Percentiles rank a stretch among this genome's conserved stretches.
Evolutionary conservation across 768 basidiomycete genomes (phyloP).

Genomic region (Lactarius sanguifluus): DNA sequence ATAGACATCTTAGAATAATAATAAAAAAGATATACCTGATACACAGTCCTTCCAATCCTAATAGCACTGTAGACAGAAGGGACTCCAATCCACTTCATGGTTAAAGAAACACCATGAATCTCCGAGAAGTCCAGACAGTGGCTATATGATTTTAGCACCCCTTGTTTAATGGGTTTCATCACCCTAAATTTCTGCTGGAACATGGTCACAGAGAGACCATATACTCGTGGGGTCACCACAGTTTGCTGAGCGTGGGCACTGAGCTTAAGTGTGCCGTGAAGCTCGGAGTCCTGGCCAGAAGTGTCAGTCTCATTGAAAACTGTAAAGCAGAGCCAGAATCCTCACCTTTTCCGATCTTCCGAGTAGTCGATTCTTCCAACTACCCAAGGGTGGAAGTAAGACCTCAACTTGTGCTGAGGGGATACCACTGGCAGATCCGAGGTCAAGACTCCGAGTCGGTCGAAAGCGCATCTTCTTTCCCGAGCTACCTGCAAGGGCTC

Average conservation of each 20-base stretch:
- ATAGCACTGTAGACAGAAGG: constrained; percentile 35
- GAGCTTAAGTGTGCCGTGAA: too few relatives aligned
- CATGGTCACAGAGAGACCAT: constrained; percentile 3
- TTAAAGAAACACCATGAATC: constrained; percentile 37
- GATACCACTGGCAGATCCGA: not conserved
- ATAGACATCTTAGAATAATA: not conserved
- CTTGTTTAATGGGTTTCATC: not conserved
- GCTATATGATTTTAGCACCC: not conserved
- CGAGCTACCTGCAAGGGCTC: constrained; percentile 31
- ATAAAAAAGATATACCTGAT: constrained; percentile 42
- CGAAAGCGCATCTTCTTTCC: constrained; percentile 31
- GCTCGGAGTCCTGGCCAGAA: constrained; percentile 19
- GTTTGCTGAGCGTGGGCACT: not conserved
- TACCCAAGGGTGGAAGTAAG: constrained; percentile 19
- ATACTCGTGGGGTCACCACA: constrained; percentile 20
- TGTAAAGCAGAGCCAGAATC: constrained; percentile 5
- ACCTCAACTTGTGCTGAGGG: constrained; percentile 17
- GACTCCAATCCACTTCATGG: constrained; percentile 20
- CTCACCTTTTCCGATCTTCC: not conserved
- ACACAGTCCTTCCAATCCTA: constrained; percentile 55
- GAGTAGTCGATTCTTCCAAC: constrained; percentile 19
- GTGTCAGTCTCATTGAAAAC: constrained; percentile 37
- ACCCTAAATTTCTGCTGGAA: constrained; percentile 16
- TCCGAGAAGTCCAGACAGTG: not conserved
- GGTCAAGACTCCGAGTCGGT: not conserved